Evolutionary conservation across 2,329 filamentous ascomycete genomes (phyloP).

Genomic region (Thielaviopsis populi): DNA sequence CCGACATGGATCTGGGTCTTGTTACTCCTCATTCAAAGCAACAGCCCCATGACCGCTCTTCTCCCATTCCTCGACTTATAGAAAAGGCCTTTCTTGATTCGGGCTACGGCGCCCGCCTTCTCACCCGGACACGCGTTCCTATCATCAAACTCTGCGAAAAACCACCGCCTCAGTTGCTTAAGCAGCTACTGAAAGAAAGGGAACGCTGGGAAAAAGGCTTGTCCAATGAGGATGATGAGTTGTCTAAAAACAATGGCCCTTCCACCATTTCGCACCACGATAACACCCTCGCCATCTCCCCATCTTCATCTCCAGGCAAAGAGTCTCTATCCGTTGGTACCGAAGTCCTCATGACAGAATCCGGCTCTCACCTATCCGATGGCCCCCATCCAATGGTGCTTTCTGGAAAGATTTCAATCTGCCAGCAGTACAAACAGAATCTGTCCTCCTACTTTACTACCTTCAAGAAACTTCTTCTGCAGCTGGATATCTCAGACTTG

Average conservation of each 20-base stretch:
- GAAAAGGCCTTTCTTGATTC: conserved; percentile 59
- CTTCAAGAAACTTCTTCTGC: conserved; percentile 12
- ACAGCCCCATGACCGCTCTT: conserved; percentile 38
- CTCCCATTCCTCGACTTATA: conserved; percentile 55
- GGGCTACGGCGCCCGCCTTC: conserved; percentile 59
- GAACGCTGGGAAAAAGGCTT: conserved; percentile 54
- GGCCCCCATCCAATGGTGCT: not conserved
- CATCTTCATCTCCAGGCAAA: not conserved
- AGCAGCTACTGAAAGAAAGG: conserved; percentile 48
- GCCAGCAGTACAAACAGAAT: conserved; percentile 11
- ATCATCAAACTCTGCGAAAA: conserved; percentile 76
- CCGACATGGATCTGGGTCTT: conserved; percentile 79
- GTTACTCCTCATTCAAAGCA: conserved; percentile 47
- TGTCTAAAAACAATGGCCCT: not conserved
- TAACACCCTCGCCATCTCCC: not conserved
- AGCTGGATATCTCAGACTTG: conserved; percentile 8
- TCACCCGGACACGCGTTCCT: conserved; percentile 66
- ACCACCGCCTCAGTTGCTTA: conserved; percentile 45
- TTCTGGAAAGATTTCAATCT: conserved; percentile 8
- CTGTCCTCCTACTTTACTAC: conserved; percentile 15
- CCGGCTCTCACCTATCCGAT: not conserved
- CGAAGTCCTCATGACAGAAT: not conserved
- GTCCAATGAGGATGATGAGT: conserved; percentile 4
- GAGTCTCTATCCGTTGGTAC: not conserved
- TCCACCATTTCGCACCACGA: not conserved